Evolutionary conservation across 495 filamentous ascomycete species (phyloP), one percentile per base, ranked within the genome.

Genomic region (Antarctomyces pellizariae): DNA sequence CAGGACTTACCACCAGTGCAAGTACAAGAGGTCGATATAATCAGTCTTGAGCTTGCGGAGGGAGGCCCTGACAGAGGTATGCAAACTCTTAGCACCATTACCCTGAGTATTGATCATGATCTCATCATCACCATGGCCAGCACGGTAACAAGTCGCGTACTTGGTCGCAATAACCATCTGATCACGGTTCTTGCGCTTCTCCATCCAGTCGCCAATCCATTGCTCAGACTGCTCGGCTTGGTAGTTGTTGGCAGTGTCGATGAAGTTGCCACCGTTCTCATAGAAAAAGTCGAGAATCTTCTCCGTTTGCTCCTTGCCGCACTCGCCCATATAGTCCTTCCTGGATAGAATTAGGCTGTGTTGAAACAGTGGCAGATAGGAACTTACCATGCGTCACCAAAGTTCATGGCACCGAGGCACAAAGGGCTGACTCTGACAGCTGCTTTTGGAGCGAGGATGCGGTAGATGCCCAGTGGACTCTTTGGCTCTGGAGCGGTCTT

Each of bases 171-270:
- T 49, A 29, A 83, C 71, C 31, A 71, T 58, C 28, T 67, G 43
- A 26, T 70, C 64, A 3, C 67, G 47, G 16, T 51, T 51, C 1
- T 42, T 42, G 3, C 52, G 42, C 18, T 45, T 31, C 12, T 54
- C 49, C 57, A 80, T 67, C 75, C 75, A 82, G 33, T 80, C 75
- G 10, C 75, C 75, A 26, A 84, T 49, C 71, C 70, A 77, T 3
- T 38, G 36, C 43, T 83, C 75, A 4, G 69, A 73, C 29, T 78
- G 49, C 32, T 64, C 68, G 30, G 46, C 48, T 35, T 80, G 71
- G 49, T 83, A 82, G 43, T 57, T 64, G 39, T 66, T 74, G 23
- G 69, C 48, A 2, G 72, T 79, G 39, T 83, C 75, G 36, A 83
- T 67, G 50, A 79, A 78, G 47, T 83, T 83, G 16, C 75, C 75